Evolutionary conservation across 2,329 filamentous ascomycete genomes (phyloP).

Genomic region (Colletotrichum neosansevieriae): DNA sequence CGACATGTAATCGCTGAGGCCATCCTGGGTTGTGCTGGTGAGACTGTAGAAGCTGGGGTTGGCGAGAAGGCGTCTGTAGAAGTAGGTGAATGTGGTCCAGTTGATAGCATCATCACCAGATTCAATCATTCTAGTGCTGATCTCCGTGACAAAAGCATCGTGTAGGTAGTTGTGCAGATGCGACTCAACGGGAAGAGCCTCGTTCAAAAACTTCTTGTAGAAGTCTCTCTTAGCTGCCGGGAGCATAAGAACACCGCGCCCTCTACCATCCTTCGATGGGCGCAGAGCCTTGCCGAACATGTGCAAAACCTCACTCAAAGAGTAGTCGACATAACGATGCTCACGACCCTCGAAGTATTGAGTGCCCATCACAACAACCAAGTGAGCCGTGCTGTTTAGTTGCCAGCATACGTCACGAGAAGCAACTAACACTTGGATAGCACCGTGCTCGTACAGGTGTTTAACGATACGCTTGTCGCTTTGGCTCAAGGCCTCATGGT

Average conservation of each 20-base stretch:
- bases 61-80: slow-evolving; percentile 92
- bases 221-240: slow-evolving; percentile 95
- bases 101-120: slow-evolving; percentile 97
- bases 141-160: slow-evolving; percentile 96
- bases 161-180: slow-evolving; percentile 92
- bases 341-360: slow-evolving; percentile 97
- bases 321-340: slow-evolving; percentile 97
- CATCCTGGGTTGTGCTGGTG: slow-evolving; percentile 88
- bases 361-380: slow-evolving; percentile 97
- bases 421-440: slow-evolving; percentile 84
- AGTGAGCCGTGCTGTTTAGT: slow-evolving; percentile 85
- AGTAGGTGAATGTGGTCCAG: slow-evolving; percentile 98
- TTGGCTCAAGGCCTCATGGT: slow-evolving; percentile 89
- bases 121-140: slow-evolving; percentile 94
- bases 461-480: slow-evolving; percentile 95
- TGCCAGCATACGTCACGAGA: slow-evolving; percentile 96
- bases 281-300: slow-evolving; percentile 97
- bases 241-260: slow-evolving; percentile 95
- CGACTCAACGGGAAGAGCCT: slow-evolving; percentile 94
- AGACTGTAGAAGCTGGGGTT: slow-evolving; percentile 98
- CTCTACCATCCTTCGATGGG: slow-evolving; percentile 81
- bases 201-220: slow-evolving; percentile 98
- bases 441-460: slow-evolving; percentile 89
- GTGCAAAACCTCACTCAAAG: slow-evolving; percentile 91
- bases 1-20: slow-evolving; percentile 92